Evolutionary conservation across 176 grass and related monocot genomes (phyloP), one percentile per base, ranked within the genome.

Genomic region (Carex pumila): DNA sequence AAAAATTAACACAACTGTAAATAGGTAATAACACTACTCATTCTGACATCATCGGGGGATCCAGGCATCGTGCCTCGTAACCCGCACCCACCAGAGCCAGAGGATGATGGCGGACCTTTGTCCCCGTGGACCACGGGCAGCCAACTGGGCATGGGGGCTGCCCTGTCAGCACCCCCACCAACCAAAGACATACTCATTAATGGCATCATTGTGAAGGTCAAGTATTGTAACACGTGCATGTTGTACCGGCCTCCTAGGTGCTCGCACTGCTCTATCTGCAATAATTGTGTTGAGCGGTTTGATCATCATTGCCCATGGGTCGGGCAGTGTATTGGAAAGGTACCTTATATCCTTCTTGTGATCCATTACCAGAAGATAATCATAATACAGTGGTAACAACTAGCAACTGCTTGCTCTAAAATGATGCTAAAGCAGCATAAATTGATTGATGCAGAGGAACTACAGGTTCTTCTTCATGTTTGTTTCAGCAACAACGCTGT

Each of bases 261-360:
- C 81, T 92, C 90, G 6, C 94, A 97, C 84, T 97, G 94, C 87
- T 94, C 92, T 30, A 93, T 97, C 9, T 97, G 94, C 85, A 97
- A 97, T 87, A 97, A 97, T 83, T 97, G 94, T 73, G 90, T 97
- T 4, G 92, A 97, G 65, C 90, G 92, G 2, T 97, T 97, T 54
- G 94, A 97, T 77, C 94, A 97, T 86, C 94, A 97, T 45, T 97
- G 94, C 81, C 94, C 94, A 6, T 97, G 92, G 94, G 94, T 97
- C 1, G 94, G 94, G 3, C 94, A 97, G 78, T 97, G 94, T 87
- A 97, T 97, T 83, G 96, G 96, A 64, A 92, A 88, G 86, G 92
- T 94, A 90, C 19, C 12, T 34, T 21, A 31, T 56, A 14, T 55
- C 31, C 73, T 55, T 77, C 15, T 45, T 10, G 11, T 75, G 5